Percentiles rank a stretch among this genome's conserved stretches.
These are phyloP conservation scores for Nevesoporus exiguus DNA, from an alignment of 768 basidiomycete species.

Conservation along the genomic window DNA sequence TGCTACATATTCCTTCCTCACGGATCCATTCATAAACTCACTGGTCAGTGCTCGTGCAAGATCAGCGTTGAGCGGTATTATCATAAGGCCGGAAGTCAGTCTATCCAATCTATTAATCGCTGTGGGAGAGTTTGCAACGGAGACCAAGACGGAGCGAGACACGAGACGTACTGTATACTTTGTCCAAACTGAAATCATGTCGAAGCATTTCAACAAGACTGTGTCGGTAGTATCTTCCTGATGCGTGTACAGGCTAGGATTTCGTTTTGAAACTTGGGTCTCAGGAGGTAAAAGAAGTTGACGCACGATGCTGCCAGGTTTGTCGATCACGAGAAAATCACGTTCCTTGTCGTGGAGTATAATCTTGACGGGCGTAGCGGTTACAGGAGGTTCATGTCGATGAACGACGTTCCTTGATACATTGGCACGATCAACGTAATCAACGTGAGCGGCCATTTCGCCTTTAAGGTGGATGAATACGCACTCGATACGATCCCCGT, in stretches of 20 bases:
- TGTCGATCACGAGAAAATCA: constrained; percentile 89
- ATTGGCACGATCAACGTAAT: constrained; percentile 1
- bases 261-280: background rate
- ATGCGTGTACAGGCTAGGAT: constrained; percentile 81
- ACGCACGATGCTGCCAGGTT: constrained; percentile 94
- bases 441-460: background rate
- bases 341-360: constrained; percentile 74
- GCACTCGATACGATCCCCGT: constrained; percentile 90
- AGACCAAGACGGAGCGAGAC: background rate
- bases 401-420: constrained; percentile 79
- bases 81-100: constrained; percentile 93
- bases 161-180: constrained; percentile 71
- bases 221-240: constrained; percentile 87
- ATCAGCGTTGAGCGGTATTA: constrained; percentile 71
- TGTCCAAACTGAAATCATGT: constrained; percentile 76
- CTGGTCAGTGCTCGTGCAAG: constrained; percentile 67
- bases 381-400: constrained; percentile 95
- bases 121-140: constrained; percentile 28
- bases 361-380: constrained; percentile 76
- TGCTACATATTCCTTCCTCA: constrained; percentile 92
- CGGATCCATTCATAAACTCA: constrained; percentile 78
- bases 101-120: constrained; percentile 94
- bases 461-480: constrained; percentile 28
- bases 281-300: constrained; percentile 10
- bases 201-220: constrained; percentile 85